Evolutionary conservation across 371 early-diverging fungal genomes (phyloP).

Genomic region (Coemansia sp.): DNA sequence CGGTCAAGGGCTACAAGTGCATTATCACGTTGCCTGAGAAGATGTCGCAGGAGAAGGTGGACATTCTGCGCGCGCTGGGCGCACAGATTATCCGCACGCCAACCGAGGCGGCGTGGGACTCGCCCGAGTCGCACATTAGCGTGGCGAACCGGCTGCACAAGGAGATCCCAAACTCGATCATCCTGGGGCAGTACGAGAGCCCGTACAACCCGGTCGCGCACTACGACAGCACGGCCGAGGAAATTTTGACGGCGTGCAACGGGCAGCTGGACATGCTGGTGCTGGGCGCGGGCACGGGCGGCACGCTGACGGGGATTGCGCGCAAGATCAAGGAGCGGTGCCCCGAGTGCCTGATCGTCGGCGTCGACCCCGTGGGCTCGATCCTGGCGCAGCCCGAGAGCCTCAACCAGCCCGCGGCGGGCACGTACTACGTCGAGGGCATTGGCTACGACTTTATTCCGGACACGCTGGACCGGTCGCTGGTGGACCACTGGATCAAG

Average conservation of each 20-base stretch:
- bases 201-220: conserved; percentile 96
- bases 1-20: conserved; percentile 94
- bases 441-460: conserved; percentile 98
- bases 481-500: conserved; percentile 94
- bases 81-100: conserved; percentile 98
- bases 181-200: conserved; percentile 94
- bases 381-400: conserved; percentile 87
- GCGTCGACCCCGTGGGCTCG: conserved; percentile 93
- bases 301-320: conserved; percentile 94
- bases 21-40: conserved; percentile 97
- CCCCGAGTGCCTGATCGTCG: conserved; percentile 84
- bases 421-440: conserved; percentile 87
- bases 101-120: conserved; percentile 97
- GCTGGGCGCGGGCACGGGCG: conserved; percentile 95
- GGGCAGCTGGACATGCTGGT: conserved; percentile 95
- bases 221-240: conserved; percentile 90
- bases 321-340: conserved; percentile 90
- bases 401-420: conserved; percentile 61
- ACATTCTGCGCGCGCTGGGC: conserved; percentile 93
- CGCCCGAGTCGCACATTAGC: conserved; percentile 96
- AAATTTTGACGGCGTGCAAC: conserved; percentile 79
- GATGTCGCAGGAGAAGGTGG: conserved; percentile 97
- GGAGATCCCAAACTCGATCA: conserved; percentile 92
- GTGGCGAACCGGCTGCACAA: conserved; percentile 89
- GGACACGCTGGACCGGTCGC: conserved; percentile 74